Evolutionary conservation across 495 filamentous ascomycete genomes (phyloP).

Genomic region (Barbatosphaeria neglecta): DNA sequence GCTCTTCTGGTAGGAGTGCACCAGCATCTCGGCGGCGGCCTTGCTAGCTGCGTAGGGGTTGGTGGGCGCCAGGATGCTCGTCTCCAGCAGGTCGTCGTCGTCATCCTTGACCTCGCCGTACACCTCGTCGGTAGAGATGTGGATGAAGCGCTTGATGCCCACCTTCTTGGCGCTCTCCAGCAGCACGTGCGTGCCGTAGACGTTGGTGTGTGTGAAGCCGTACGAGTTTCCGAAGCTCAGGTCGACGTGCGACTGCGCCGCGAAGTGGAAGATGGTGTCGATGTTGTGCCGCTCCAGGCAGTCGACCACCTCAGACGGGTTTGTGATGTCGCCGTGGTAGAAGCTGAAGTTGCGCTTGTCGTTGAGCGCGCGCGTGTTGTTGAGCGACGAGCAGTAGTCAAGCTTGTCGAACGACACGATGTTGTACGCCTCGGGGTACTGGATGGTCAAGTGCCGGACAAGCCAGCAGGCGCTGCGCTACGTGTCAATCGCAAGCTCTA

Average conservation of each 20-base stretch:
- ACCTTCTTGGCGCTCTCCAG: slow-evolving; percentile 55
- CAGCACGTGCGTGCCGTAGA: slow-evolving; percentile 61
- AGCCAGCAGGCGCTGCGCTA: slow-evolving; percentile 51
- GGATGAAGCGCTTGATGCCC: slow-evolving; percentile 54
- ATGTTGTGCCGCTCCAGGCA: slow-evolving; percentile 50
- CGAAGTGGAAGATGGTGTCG: slow-evolving; percentile 68
- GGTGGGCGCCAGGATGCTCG: slow-evolving; percentile 51
- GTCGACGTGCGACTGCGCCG: slow-evolving; percentile 65
- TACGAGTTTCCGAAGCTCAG: slow-evolving; percentile 61
- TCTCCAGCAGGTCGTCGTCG: slow-evolving; percentile 49
- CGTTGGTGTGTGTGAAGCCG: slow-evolving; percentile 58
- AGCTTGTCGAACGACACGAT: slow-evolving; percentile 69
- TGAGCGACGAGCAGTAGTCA: slow-evolving; percentile 59
- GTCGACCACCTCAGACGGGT: slow-evolving; percentile 45
- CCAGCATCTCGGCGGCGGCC: slow-evolving; percentile 69
- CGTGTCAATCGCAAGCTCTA: background rate
- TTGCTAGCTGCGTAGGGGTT: slow-evolving; percentile 73
- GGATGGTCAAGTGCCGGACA: slow-evolving; percentile 54
- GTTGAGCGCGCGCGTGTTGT: slow-evolving; percentile 54
- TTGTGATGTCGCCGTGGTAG: slow-evolving; percentile 57
- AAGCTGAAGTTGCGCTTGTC: slow-evolving; percentile 59
- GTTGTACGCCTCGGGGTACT: slow-evolving; percentile 57
- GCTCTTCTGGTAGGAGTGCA: slow-evolving; percentile 61
- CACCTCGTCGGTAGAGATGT: slow-evolving; percentile 67
- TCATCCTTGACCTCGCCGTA: slow-evolving; percentile 60